A percentile compares a stretch with the other conserved stretches of the same genome.
phyloP scores from a whole-genome alignment of 805 yeast species.

The Starmerella bacillaris region DNA sequence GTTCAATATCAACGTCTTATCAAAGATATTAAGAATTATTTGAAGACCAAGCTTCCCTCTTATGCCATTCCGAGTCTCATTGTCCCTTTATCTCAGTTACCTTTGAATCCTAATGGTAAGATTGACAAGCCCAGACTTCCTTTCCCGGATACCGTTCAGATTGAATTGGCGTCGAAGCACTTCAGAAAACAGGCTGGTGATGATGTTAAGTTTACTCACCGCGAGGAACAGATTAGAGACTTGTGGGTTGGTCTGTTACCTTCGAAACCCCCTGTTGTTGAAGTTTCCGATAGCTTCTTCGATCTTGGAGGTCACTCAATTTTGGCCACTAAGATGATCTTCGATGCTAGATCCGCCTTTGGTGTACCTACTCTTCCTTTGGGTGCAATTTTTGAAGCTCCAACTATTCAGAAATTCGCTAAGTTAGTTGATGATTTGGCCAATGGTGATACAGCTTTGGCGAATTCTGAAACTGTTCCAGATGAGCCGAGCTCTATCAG shows the following conservation, averaged over 20 bases:
- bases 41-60: conserved; percentile 75
- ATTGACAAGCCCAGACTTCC: conserved; percentile 95
- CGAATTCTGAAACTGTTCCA: conserved; percentile 11
- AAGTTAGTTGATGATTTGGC: conserved; percentile 43
- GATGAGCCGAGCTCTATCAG: conserved; percentile 23
- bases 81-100: conserved; percentile 70
- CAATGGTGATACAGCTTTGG: conserved; percentile 24
- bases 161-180: conserved; percentile 52
- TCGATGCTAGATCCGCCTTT: conserved; percentile 64
- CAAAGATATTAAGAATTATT: conserved; percentile 60
- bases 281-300: conserved; percentile 75
- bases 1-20: conserved; percentile 59
- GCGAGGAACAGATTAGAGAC: conserved; percentile 54
- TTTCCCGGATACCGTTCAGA: conserved; percentile 78
- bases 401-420: conserved; percentile 69
- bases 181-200: conserved; percentile 23
- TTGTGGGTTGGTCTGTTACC: conserved; percentile 80
- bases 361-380: conserved; percentile 62
- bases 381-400: conserved; percentile 75
- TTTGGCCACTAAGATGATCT: conserved; percentile 91
- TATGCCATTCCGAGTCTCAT: conserved; percentile 87
- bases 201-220: conserved; percentile 35
- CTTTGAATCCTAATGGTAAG: conserved; percentile 95
- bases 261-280: conserved; percentile 57
- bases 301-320: conserved; percentile 98